phyloP scores from a whole-genome alignment of 1,139 yeast genomes.

The Debaryomyces psychrophilus region DNA sequence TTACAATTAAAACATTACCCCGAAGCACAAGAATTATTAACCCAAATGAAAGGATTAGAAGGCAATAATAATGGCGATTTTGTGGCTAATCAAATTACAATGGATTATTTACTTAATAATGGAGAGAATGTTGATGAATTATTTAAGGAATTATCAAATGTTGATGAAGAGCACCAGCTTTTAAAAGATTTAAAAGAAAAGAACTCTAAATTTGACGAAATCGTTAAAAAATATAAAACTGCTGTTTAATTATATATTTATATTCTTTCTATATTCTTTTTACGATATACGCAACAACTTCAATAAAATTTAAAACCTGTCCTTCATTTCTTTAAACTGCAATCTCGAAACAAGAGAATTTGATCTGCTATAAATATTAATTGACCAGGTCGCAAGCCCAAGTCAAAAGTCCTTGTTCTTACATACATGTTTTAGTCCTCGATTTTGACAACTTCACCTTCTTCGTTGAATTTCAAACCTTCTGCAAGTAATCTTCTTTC shows the following conservation, averaged over 20 bases:
- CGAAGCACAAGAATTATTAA: conserved; percentile 50
- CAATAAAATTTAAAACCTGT: conserved; percentile 1
- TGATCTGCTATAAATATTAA: conserved; percentile 3
- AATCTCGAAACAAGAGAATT: conserved; percentile 5
- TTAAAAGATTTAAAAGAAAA: conserved; percentile 56
- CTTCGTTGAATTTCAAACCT: conserved; percentile 47
- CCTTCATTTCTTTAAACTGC: conserved; percentile 8
- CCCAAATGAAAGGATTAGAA: conserved; percentile 43
- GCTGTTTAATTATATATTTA: conserved; percentile 1
- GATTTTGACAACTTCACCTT: conserved; percentile 44
- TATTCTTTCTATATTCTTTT: not conserved
- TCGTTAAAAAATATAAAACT: conserved; percentile 53
- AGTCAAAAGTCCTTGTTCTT: conserved; percentile 1
- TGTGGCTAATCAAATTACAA: conserved; percentile 60
- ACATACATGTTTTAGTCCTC: conserved; percentile 15
- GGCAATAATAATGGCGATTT: conserved; percentile 50
- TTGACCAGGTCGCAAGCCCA: not conserved
- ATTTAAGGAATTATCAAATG: conserved; percentile 40
- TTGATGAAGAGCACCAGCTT: conserved; percentile 54
- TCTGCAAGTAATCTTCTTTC: conserved; percentile 74
- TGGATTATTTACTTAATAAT: conserved; percentile 51
- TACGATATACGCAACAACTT: not conserved
- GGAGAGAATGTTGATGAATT: conserved; percentile 46
- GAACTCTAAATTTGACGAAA: conserved; percentile 55
- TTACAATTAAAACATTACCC: conserved; percentile 50